Conservation (phyloP, 164 flowering plant species). For the Nymphaea colorata region DNA sequence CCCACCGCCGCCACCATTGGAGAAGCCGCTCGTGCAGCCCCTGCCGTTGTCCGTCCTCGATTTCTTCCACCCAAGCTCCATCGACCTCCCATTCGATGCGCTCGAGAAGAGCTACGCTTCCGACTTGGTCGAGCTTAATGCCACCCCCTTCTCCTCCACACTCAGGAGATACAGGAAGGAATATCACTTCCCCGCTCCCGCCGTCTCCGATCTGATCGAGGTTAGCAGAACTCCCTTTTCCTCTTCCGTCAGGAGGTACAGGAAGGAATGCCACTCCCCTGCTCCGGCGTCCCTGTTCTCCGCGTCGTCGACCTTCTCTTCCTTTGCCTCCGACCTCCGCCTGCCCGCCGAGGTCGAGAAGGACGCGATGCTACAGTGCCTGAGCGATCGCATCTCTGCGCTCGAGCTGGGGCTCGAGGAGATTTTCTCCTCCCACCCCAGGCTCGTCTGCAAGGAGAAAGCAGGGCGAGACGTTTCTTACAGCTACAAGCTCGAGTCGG, state of each 20-base stretch:
- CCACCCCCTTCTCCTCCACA: no score
- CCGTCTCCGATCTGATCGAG: constrained; percentile 43
- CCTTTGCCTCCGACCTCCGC: neutral
- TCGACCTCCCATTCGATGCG: no score
- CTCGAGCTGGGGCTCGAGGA: constrained; percentile 35
- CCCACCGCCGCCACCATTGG: neutral
- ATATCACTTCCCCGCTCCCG: constrained; percentile 2
- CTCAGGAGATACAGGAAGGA: no score
- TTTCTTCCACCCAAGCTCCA: neutral
- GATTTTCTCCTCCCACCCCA: constrained; percentile 8
- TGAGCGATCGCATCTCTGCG: constrained; percentile 43
- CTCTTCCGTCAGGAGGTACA: constrained; percentile 17
- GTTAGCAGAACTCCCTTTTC: constrained; percentile 32
- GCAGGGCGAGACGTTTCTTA: constrained; percentile 25
- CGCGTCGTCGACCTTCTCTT: neutral
- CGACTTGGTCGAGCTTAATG: no score
- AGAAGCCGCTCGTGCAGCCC: neutral
- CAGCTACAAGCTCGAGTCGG: constrained; percentile 61
- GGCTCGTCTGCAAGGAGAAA: constrained; percentile 21
- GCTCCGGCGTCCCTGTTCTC: neutral
- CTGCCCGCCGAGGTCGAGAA: neutral
- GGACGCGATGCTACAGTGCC: constrained; percentile 24
- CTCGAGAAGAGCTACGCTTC: no score
- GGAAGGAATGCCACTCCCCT: constrained; percentile 7
- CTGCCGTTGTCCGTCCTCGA: neutral